Evolutionary conservation across 495 filamentous ascomycete species (phyloP).

Genomic region (Aspergillus steynii): DNA sequence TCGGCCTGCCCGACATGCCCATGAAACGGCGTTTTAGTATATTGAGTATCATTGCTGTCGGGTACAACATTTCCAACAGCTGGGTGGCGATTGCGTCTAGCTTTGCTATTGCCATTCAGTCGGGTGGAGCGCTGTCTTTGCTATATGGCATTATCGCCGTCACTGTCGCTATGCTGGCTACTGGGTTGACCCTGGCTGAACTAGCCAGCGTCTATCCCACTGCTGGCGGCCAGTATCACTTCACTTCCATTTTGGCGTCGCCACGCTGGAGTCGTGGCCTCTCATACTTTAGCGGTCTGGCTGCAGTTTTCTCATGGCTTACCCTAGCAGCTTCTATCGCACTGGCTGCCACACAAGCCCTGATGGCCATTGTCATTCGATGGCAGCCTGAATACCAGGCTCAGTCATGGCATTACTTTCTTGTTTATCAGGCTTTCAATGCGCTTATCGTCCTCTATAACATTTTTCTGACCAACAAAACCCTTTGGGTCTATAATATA

Average conservation of each 20-base stretch:
- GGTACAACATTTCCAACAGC: constrained; percentile 36
- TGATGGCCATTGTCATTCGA: constrained; percentile 31
- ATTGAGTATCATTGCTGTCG: constrained; percentile 33
- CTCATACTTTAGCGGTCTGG: constrained; percentile 30
- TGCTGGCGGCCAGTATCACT: constrained; percentile 51
- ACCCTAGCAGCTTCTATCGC: constrained; percentile 26
- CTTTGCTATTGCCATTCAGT: constrained; percentile 31
- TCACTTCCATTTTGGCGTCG: constrained; percentile 33
- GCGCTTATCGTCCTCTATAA: constrained; percentile 28
- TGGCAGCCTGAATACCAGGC: constrained; percentile 27
- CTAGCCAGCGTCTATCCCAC: constrained; percentile 53
- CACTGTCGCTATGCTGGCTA: constrained; percentile 28
- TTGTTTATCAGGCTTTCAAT: constrained; percentile 43
- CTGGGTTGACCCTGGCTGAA: constrained; percentile 50
- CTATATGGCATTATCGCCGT: constrained; percentile 34
- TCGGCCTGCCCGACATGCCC: constrained; percentile 17
- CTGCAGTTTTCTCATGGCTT: constrained; percentile 32
- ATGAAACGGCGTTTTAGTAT: constrained; percentile 27
- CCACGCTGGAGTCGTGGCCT: constrained; percentile 22
- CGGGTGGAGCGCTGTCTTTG: constrained; percentile 32
- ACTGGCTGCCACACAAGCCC: constrained; percentile 21
- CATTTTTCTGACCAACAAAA: constrained; percentile 27
- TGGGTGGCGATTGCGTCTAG: constrained; percentile 35
- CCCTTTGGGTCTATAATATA: constrained; percentile 34
- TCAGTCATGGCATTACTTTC: constrained; percentile 36